Evolutionary conservation across 2,329 filamentous ascomycete species (phyloP).

Genomic region (Phialemonium atrogriseum): DNA sequence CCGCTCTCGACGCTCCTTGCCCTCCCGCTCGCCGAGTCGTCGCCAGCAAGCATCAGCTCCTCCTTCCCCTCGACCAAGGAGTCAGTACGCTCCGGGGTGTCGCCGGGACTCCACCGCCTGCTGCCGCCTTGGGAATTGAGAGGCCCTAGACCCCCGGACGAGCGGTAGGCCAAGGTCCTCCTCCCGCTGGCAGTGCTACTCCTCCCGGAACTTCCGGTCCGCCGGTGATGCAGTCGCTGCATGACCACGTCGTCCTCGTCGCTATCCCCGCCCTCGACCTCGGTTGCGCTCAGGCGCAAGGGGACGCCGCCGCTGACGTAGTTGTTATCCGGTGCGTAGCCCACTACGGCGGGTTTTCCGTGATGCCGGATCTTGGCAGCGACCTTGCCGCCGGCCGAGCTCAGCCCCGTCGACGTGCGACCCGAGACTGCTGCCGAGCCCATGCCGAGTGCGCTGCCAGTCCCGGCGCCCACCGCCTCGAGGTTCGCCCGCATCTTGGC

Average conservation of each 20-base stretch:
- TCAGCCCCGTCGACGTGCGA: conserved; percentile 56
- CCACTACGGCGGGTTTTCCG: conserved; percentile 68
- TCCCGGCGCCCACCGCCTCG: conserved; percentile 62
- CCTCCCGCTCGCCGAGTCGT: conserved; percentile 37
- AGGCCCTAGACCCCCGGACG: conserved; percentile 33
- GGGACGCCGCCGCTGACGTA: conserved; percentile 76
- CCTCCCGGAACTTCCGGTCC: conserved; percentile 67
- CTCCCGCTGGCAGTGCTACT: conserved; percentile 55
- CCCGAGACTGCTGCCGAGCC: conserved; percentile 21
- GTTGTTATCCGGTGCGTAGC: conserved; percentile 70
- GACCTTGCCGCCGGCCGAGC: conserved; percentile 52
- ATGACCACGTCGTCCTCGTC: conserved; percentile 58
- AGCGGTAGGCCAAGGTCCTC: conserved; percentile 39
- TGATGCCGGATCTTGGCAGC: conserved; percentile 84
- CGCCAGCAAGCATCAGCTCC: conserved; percentile 21
- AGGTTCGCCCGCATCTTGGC: conserved; percentile 80
- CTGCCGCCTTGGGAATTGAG: conserved; percentile 26
- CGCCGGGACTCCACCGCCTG: conserved; percentile 41
- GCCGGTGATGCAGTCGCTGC: conserved; percentile 52
- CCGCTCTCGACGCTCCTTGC: conserved; percentile 45
- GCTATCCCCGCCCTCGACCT: conserved; percentile 82
- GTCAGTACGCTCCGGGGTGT: conserved; percentile 46
- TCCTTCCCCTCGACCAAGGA: conserved; percentile 42
- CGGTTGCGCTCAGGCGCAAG: conserved; percentile 85
- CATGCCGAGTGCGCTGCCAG: conserved; percentile 34